Evolutionary conservation across 1,139 yeast species (phyloP), one percentile per base, ranked within the genome.

Genomic region (Geotrichum macrosporum): DNA sequence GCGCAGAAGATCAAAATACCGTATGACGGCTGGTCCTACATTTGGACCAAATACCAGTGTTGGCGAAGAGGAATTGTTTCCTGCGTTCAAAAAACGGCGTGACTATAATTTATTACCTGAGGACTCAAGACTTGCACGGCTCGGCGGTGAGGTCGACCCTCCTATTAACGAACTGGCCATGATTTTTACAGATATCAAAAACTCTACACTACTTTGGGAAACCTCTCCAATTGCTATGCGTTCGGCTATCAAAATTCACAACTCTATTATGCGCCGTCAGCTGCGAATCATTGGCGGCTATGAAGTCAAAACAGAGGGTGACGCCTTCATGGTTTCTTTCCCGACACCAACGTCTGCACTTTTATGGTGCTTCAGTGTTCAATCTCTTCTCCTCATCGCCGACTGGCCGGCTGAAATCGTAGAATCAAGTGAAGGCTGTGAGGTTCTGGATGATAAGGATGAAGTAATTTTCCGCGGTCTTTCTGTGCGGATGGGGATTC

Each of bases 231-330:
- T 80, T 47, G 95, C 96, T 0, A 92, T 92, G 99, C 74, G 97
- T 64, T 83, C 95, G 3, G 98, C 98, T 0, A 92, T 92, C 61
- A 87, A 88, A 66, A 84, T 85, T 6, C 99, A 92, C 66, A 94
- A 92, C 63, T 78, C 85, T 20, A 79, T 92, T 29, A 92, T 94
- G 98, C 79, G 99, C 62, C 78, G 98, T 44, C 94, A 87, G 59
- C 70, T 92, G 55, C 77, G 96, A 56, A 82, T 89, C 42, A 87
- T 86, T 58, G 96, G 97, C 35, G 98, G 98, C 2, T 92, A 92
- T 62, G 99, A 92, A 66, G 98, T 92, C 29, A 92, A 92, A 65
- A 94, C 97, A 1, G 99, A 94, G 78, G 99, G 99, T 60, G 99
- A 92, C 71, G 96, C 98, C 0, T 92, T 92, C 59, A 89, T 92